A percentile compares a stretch with the other conserved stretches of the same genome.
Evolutionary conservation across 768 basidiomycete genomes (phyloP).

Genomic region (Lactifluus rugatus): DNA sequence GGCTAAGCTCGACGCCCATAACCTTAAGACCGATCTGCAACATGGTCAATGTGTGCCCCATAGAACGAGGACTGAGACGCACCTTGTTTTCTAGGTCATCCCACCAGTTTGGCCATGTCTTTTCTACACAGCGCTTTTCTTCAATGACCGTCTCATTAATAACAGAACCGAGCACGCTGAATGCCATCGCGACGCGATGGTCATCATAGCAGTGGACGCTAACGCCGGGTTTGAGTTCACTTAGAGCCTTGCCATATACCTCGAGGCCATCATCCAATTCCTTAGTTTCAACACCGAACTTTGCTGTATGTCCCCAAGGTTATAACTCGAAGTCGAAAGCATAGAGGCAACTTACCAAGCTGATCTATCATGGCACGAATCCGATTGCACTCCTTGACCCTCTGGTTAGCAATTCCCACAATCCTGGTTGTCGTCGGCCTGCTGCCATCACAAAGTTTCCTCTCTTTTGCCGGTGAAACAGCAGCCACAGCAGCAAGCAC

Average conservation of each 20-base stretch:
- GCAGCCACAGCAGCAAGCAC: conserved; percentile 80
- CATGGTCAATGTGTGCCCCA: conserved; percentile 5
- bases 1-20: conserved; percentile 69
- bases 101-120: conserved; percentile 99
- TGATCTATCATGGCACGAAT: conserved; percentile 96
- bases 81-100: conserved; percentile 96
- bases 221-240: conserved; percentile 54
- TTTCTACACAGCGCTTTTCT: conserved; percentile 96
- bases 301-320: conserved; percentile 40
- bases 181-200: conserved; percentile 98
- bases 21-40: conserved; percentile 78
- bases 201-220: conserved; percentile 96
- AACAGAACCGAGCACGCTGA: conserved; percentile 76
- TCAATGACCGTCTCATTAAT: conserved; percentile 73
- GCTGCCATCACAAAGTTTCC: conserved; percentile 29
- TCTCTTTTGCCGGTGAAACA: conserved; percentile 37
- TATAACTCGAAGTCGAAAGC: not conserved
- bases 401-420: conserved; percentile 91
- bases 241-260: conserved; percentile 66
- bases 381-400: conserved; percentile 97
- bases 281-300: conserved; percentile 87
- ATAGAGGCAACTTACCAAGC: conserved; percentile 49
- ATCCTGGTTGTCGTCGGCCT: conserved; percentile 58
- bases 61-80: conserved; percentile 9
- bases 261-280: conserved; percentile 92